Base-by-base conservation (phyloP, 164 flowering plant species). In the Amborella trichopoda region DNA sequence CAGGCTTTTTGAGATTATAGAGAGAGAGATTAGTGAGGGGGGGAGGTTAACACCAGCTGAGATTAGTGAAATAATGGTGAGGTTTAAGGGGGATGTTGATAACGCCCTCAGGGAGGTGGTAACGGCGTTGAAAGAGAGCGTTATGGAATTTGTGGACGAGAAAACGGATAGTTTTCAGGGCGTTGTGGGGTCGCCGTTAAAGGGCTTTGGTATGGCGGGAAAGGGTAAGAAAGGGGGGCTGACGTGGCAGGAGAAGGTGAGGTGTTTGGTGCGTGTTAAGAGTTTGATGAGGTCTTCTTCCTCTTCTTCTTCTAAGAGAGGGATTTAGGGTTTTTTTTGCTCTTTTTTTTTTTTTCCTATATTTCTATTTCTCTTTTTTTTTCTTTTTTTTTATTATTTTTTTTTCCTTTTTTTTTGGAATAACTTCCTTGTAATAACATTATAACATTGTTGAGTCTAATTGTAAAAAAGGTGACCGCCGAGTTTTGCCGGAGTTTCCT, bases 21-120 rank as follows among this genome's bases (percentile, higher is more conserved):
- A 75, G 53, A 62, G 73, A 41, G 70, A 72, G 44, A 65, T 78
- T 9, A 52, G 67, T 23, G 60, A 72, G 0, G 80, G 78, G 4
- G 78, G 76, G 12, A 62, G 59, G 10, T 66, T 78, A 6, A 72
- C 78, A 9, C 78, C 84, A 1, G 84, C 84, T 1, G 76, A 75
- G 65, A 41, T 78, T 1, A 78, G 78, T 3, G 84, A 78, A 63
- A 63, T 72, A 6, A 11, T 78, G 67, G 26, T 78, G 55, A 61
- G 69, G 67, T 69, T 72, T 25, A 47, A 77, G 18, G 34, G 55
- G 8, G 68, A 74, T 20, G 61, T 54, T 12, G 76, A 75, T 23
- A 46, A 49, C 60, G 84, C 84, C 0, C 47, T 78, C 41, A 62
- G 61, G 37, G 84, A 62, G 22, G 80, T 77, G 23, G 39, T 74